A percentile compares a stretch with the other conserved stretches of the same genome.
Conservation (phyloP, 352 stramenopile species). For the Globisporangium sylvaticum region DNA sequence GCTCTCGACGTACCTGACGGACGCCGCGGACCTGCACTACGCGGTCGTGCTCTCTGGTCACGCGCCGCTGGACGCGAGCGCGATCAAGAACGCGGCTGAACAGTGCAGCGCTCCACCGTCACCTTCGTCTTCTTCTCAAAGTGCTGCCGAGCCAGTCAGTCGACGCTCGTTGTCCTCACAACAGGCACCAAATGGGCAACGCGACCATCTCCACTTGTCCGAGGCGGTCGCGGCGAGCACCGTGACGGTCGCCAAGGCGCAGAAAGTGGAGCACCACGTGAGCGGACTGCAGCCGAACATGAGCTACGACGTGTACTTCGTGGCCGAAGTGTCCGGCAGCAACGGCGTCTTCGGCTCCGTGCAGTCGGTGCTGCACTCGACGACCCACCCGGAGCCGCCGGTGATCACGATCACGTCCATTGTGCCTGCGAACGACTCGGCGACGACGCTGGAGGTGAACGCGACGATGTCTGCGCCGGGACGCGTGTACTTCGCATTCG, state of each 20-base stretch:
- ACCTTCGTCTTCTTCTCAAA: not conserved
- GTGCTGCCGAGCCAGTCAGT: not conserved
- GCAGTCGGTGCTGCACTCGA: constrained; percentile 54
- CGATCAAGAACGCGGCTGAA: constrained; percentile 43
- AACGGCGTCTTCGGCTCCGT: constrained; percentile 77
- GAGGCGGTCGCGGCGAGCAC: constrained; percentile 32
- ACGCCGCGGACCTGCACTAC: constrained; percentile 73
- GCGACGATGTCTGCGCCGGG: constrained; percentile 37
- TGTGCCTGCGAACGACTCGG: constrained; percentile 31
- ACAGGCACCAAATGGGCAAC: not conserved
- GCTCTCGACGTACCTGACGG: constrained; percentile 70
- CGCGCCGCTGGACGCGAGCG: constrained; percentile 30
- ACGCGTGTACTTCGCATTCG: constrained; percentile 42
- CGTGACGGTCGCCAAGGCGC: constrained; percentile 33
- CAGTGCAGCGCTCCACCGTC: constrained; percentile 15
- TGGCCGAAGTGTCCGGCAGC: constrained; percentile 68
- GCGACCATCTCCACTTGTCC: not conserved
- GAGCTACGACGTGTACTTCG: constrained; percentile 83
- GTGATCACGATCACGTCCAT: constrained; percentile 19
- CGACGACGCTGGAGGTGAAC: constrained; percentile 29
- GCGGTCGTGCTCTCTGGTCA: constrained; percentile 41
- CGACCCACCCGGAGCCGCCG: constrained; percentile 51
- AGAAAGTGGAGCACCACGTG: constrained; percentile 52
- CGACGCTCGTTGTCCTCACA: not conserved
- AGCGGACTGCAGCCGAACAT: constrained; percentile 43